These are phyloP conservation scores for Pseudomassariella vexata DNA, from an alignment of 2,329 filamentous ascomycete species.

Conservation along the genomic window DNA sequence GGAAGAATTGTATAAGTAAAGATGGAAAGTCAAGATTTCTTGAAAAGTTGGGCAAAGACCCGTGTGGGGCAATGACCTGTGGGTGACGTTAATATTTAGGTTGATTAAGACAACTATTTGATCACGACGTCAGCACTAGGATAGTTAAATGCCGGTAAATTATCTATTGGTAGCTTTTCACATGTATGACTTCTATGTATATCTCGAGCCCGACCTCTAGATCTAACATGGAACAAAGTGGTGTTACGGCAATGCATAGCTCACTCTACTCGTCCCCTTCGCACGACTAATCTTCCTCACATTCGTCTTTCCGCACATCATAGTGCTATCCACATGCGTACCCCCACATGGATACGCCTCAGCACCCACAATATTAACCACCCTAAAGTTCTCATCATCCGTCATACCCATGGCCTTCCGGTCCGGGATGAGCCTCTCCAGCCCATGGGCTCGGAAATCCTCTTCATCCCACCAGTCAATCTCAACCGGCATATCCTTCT, in stretches of 20 bases:
- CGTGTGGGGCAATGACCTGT: too few species aligned
- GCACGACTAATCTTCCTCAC: constrained; percentile 63
- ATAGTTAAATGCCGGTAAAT: too few species aligned
- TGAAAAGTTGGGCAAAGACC: too few species aligned
- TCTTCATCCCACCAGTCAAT: constrained; percentile 64
- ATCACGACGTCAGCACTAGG: too few species aligned
- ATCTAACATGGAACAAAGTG: too few species aligned
- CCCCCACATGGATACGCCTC: constrained; percentile 72
- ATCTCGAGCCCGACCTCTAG: too few species aligned
- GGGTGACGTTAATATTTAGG: too few species aligned
- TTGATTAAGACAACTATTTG: too few species aligned
- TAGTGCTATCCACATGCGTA: constrained; percentile 61
- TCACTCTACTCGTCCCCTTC: constrained; percentile 59
- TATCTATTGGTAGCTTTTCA: too few species aligned
- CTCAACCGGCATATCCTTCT: constrained; percentile 49
- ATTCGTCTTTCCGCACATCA: constrained; percentile 51
- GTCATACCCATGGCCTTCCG: constrained; percentile 27
- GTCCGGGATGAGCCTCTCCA: constrained; percentile 52
- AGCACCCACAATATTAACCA: constrained; percentile 63
- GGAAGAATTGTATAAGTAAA: too few species aligned
- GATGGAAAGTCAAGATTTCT: too few species aligned
- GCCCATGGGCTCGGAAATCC: constrained; percentile 48
- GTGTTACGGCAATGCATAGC: constrained; percentile 26
- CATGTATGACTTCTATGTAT: too few species aligned
- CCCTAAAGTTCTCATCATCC: constrained; percentile 52